Percentiles rank a stretch among this genome's conserved stretches.
Conservation (phyloP, 805 yeast species). For the Blastobotrys peoriensis region DNA sequence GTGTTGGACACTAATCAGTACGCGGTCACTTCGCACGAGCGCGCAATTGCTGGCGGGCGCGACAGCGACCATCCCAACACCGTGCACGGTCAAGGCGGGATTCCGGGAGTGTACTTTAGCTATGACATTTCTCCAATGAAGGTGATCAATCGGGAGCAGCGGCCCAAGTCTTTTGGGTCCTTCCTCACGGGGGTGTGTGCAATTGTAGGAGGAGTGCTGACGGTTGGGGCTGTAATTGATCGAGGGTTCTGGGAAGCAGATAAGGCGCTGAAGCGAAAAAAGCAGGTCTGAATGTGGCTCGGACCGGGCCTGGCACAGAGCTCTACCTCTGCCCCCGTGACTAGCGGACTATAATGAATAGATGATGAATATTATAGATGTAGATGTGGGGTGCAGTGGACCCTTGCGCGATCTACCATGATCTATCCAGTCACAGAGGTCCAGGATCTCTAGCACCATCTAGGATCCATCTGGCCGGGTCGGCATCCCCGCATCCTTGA, state of each 20-base stretch:
- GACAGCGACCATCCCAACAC: slow-evolving; percentile 91
- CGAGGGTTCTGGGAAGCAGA: slow-evolving; percentile 87
- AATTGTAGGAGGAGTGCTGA: slow-evolving; percentile 87
- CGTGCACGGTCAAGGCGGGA: slow-evolving; percentile 64
- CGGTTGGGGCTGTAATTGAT: slow-evolving; percentile 86
- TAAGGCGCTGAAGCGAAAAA: slow-evolving; percentile 62
- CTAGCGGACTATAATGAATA: too few relatives aligned
- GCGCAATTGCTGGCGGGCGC: slow-evolving; percentile 79
- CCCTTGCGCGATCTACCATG: too few relatives aligned
- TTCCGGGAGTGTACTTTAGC: slow-evolving; percentile 81
- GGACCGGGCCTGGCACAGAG: too few relatives aligned
- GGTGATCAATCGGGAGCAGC: slow-evolving; percentile 74
- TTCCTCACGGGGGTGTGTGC: slow-evolving; percentile 78
- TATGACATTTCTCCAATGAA: slow-evolving; percentile 93
- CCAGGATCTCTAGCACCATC: too few relatives aligned
- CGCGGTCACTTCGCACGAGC: slow-evolving; percentile 79
- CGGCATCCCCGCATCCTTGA: too few relatives aligned
- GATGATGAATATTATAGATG: too few relatives aligned
- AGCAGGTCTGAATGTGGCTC: slow-evolving; percentile 42
- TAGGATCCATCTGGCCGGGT: too few relatives aligned
- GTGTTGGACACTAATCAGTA: slow-evolving; percentile 78
- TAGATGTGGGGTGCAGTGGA: too few relatives aligned
- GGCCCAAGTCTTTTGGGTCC: slow-evolving; percentile 70
- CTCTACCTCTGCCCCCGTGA: too few relatives aligned
- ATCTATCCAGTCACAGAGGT: too few relatives aligned